Base-by-base conservation (phyloP, 176 grass and related monocot genomes). In the Oryza coarctata region DNA sequence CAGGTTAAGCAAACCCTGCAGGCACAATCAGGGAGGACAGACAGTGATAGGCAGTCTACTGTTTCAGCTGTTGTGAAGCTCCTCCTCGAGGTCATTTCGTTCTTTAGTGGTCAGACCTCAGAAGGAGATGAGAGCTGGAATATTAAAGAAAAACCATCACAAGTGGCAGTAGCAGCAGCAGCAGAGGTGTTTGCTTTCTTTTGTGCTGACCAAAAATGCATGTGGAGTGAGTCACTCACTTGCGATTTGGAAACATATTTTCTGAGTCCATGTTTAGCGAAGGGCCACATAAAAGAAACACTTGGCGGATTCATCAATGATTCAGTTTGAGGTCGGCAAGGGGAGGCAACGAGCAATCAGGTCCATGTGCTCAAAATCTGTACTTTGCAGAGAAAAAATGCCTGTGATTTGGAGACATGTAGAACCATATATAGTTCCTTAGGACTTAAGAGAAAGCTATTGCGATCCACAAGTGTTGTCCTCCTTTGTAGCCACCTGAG, bases 141-240 rank as follows among this genome's bases (percentile, higher is more conserved):
- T 60, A 68, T 23, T 22, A 60, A 60, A 60, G 55, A 60, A 60
- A 36, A 38, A 38, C 18, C 18, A 28, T 61, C 70, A 31, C 29
- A 63, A 80, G 58, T 43, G 61, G n/a, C n/a, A n/a, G n/a, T 45
- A 73, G 60, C 70, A 38, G 62, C 27, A 72, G 40, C 7, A 69
- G 77, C 39, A 47, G 4, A 18, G 17, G 23, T 40, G 33, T 66
- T 78, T 82, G 58, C 67, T 86, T 82, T 73, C 26, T 20, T 76
- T 74, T 78, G 18, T 83, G 79, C 88, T 86, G 83, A 86, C 74
- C 49, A 68, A 25, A 25, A n/a, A 25, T 60, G n/a, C 55, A 60
- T 25, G 22, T 60, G 55, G 55, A 38, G 74, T 78, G 83, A 90
- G 74, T 86, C 88, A 90, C 75, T 86, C 88, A 90, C 75, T 38